Evolutionary conservation across 208 protist genomes (phyloP).

Genomic region (Crithidia fasciculata): DNA sequence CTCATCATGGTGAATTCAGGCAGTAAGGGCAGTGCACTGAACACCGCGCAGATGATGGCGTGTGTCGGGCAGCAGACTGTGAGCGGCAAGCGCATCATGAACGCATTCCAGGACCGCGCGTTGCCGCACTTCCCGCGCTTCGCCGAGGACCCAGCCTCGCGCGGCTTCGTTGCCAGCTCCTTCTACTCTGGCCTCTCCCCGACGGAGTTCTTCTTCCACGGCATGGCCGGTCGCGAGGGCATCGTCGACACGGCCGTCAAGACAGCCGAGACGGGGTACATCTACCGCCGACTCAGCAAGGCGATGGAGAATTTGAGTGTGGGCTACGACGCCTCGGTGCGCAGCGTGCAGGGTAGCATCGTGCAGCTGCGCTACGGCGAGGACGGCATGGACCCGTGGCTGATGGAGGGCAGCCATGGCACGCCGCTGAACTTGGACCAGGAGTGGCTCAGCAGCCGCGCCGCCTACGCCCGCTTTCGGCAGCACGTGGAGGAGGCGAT

Average conservation of each 20-base stretch:
- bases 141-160: slow-evolving; percentile 88
- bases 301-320: slow-evolving; percentile 98
- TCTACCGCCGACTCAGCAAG: slow-evolving; percentile 99
- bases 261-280: slow-evolving; percentile 99
- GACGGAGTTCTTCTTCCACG: slow-evolving; percentile 99
- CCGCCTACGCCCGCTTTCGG: slow-evolving; percentile 57
- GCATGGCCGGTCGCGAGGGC: slow-evolving; percentile 98
- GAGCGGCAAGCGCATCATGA: slow-evolving; percentile 96
- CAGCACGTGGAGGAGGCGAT: slow-evolving; percentile 15
- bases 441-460: slow-evolving; percentile 77
- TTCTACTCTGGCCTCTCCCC: slow-evolving; percentile 98
- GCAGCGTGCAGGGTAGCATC: slow-evolving; percentile 92
- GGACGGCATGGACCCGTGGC: slow-evolving; percentile 98
- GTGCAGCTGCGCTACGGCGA: slow-evolving; percentile 99
- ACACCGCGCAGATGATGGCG: slow-evolving; percentile 99
- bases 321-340: slow-evolving; percentile 98
- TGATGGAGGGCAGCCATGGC: slow-evolving; percentile 95
- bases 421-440: slow-evolving; percentile 83
- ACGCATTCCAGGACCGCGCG: slow-evolving; percentile 98
- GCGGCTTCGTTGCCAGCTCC: slow-evolving; percentile 98
- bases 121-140: slow-evolving; percentile 98
- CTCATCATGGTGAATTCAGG: slow-evolving; percentile 99
- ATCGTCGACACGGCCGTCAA: slow-evolving; percentile 99
- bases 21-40: slow-evolving; percentile 98
- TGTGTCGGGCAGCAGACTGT: slow-evolving; percentile 99